Conservation (phyloP, 768 basidiomycete species). For the Leucogyrophana mollusca region DNA sequence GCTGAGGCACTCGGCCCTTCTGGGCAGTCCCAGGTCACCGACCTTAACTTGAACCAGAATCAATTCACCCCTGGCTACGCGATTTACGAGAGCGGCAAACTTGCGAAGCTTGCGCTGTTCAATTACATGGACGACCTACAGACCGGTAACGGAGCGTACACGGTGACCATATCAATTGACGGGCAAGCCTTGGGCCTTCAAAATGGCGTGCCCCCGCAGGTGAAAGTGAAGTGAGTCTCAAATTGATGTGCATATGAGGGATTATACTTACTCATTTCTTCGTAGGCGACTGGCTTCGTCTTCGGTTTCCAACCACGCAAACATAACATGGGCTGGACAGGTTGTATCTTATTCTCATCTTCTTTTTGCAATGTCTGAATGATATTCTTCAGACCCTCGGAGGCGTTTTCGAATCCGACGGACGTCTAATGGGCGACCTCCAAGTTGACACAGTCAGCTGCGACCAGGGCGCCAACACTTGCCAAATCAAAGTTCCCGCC, state of each 20-base stretch:
- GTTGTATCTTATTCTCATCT: slow-evolving; percentile 15
- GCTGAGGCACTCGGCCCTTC: slow-evolving; percentile 37
- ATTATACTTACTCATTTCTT: neutral
- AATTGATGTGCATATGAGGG: neutral
- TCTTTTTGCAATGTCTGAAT: neutral
- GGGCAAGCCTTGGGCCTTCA: slow-evolving; percentile 18
- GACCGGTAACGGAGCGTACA: slow-evolving; percentile 38
- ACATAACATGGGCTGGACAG: slow-evolving; percentile 52
- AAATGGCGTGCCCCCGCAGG: slow-evolving; percentile 18
- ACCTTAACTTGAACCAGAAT: slow-evolving; percentile 28
- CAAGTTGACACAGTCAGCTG: slow-evolving; percentile 19
- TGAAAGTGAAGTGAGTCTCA: slow-evolving; percentile 34
- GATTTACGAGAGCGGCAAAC: slow-evolving; percentile 65
- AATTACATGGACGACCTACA: slow-evolving; percentile 45
- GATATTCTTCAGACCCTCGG: slow-evolving; percentile 22
- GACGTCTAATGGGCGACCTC: slow-evolving; percentile 17
- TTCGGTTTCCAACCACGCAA: slow-evolving; percentile 39
- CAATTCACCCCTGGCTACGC: slow-evolving; percentile 45
- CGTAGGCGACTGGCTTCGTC: slow-evolving; percentile 33
- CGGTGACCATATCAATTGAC: slow-evolving; percentile 32
- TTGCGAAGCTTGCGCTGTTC: slow-evolving; percentile 42
- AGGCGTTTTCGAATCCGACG: slow-evolving; percentile 23
- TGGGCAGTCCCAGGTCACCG: slow-evolving; percentile 34
- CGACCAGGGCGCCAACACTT: slow-evolving; percentile 14
- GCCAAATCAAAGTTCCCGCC: slow-evolving; percentile 24